These are phyloP conservation scores for Sequoia sempervirens DNA, from an alignment of 75 land plant genomes.

Conservation along the genomic window DNA sequence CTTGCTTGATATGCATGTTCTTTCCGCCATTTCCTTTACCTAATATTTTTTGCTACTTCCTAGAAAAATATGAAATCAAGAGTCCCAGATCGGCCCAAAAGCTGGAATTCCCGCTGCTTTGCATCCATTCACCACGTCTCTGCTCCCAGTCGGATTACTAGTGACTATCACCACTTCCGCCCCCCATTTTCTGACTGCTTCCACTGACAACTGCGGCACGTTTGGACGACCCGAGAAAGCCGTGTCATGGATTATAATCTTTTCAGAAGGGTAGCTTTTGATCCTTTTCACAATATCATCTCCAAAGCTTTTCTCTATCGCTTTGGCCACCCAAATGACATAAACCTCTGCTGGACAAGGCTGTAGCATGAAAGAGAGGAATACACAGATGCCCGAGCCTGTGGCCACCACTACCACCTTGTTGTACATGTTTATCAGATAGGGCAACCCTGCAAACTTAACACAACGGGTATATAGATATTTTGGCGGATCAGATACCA, in stretches of 20 bases:
- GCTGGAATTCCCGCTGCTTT: conserved; percentile 40
- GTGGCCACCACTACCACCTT: conserved; percentile 45
- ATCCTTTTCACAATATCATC: conserved; percentile 36
- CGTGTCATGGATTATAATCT: conserved; percentile 52
- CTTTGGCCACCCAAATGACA: conserved; percentile 53
- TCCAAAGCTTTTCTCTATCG: conserved; percentile 51
- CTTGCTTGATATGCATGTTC: too few relatives aligned
- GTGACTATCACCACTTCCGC: conserved; percentile 60
- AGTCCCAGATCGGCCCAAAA: conserved; percentile 69
- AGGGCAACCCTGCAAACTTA: conserved; percentile 52
- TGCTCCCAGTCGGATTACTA: conserved; percentile 58
- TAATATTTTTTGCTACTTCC: too few relatives aligned
- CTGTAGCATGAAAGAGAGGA: conserved; percentile 53
- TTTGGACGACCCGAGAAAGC: conserved; percentile 50
- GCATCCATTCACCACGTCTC: conserved; percentile 50
- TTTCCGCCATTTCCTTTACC: too few relatives aligned
- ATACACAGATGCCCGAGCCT: conserved; percentile 53
- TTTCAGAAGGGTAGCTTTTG: conserved; percentile 23
- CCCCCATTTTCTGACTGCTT: conserved; percentile 30
- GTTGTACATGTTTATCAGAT: conserved; percentile 48
- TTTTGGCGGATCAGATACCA: conserved; percentile 42
- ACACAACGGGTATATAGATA: conserved; percentile 45
- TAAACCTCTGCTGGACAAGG: conserved; percentile 37
- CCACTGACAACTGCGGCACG: conserved; percentile 34
- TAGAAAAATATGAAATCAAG: not conserved